Evolutionary conservation across 805 yeast genomes (phyloP), one percentile per base, ranked within the genome.

Genomic region (Spencermartinsiella europaea): DNA sequence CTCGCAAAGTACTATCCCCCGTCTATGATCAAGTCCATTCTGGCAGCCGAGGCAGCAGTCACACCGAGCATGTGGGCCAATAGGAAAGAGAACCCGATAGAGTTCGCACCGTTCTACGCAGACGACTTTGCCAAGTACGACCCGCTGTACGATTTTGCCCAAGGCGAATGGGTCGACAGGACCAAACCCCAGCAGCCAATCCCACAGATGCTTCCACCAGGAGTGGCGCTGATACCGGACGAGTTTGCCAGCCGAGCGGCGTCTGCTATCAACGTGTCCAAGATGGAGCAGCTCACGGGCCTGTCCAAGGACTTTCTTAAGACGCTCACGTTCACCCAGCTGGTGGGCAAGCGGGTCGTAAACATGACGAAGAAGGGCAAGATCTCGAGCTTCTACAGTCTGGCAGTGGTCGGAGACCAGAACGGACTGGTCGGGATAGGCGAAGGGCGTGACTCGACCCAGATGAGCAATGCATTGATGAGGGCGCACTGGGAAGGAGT

Each of bases 381-480:
- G 64, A 86, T 86, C 54, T 80, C 83, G 43, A 78, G 87, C 34
- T 83, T 80, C 64, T 91, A 85, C 66, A 84, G 89, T 0, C 66
- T 93, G 52, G 91, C 89, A 12, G 85, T 89, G 33, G 96, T 85
- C 14, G 99, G 99, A 40, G 95, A 93, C 67, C 77, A 81, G 46
- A 85, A 86, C 54, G 99, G 99, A 53, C 85, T 88, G 83, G 74
- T 93, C 49, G 98, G 98, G 33, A 72, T 90, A 41, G 99, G 98
- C 42, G 95, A 89, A 66, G 99, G 98, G 52, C 87, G 86, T 62
- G 91, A 93, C 51, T 74, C 88, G 55, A 81, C 78, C 46, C 87
- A 83, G 49, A 77, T 83, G 69, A 70, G 83, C 43, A 75, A 76
- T 45, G 96, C 98, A 2, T 75, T 83, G 28, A 70, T 77, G 35